Evolutionary conservation across 257 asterid genomes (phyloP).

Genomic region (Przewalskia tangutica): DNA sequence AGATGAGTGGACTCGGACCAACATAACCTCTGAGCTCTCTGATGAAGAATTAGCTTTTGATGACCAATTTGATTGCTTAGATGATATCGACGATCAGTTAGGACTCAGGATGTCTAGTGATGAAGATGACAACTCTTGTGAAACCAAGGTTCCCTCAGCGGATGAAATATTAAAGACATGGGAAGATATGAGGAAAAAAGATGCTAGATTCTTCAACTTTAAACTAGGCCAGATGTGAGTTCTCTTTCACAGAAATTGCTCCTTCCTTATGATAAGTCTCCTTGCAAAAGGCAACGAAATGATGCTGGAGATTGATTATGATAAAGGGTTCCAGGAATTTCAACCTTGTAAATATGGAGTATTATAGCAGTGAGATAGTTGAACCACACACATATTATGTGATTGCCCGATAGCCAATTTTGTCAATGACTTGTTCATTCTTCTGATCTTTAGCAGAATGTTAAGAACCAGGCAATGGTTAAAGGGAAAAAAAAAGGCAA

Average conservation of each 20-base stretch:
- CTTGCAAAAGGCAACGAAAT: not conserved
- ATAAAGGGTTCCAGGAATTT: not conserved
- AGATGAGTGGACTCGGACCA: not conserved
- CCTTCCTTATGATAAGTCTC: not conserved
- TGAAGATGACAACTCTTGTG: constrained; percentile 22
- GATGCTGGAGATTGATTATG: not conserved
- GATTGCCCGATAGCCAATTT: not conserved
- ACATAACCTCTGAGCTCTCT: constrained; percentile 8
- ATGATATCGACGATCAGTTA: constrained; percentile 27
- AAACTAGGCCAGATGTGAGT: constrained; percentile 6
- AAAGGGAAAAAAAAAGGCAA: too few species aligned
- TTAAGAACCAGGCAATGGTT: too few species aligned
- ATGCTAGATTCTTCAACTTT: constrained; percentile 5
- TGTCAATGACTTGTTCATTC: too few species aligned
- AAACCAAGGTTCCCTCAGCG: constrained; percentile 49
- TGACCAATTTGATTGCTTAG: constrained; percentile 17
- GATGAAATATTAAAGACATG: constrained; percentile 58
- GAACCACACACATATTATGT: not conserved
- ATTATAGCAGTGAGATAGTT: not conserved
- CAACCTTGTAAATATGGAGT: not conserved
- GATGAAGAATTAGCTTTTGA: constrained; percentile 10
- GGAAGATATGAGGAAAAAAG: constrained; percentile 38
- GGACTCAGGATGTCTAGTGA: constrained; percentile 18
- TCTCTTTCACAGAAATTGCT: not conserved
- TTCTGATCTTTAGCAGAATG: too few species aligned